Evolutionary conservation across 1,139 yeast species (phyloP).

Genomic region (Kodamaea arcana): DNA sequence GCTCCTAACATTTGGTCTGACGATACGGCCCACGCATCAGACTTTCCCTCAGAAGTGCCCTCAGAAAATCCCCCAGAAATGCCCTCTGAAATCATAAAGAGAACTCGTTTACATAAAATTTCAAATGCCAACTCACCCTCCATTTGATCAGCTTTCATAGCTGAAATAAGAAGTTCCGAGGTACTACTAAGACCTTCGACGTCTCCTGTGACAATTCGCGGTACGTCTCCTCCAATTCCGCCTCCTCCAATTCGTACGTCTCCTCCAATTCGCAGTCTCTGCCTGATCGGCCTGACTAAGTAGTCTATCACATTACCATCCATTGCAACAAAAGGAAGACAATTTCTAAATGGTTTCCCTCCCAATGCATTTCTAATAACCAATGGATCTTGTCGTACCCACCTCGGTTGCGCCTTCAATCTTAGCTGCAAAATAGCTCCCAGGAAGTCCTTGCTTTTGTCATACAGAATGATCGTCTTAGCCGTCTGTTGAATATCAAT

Average conservation of each 20-base stretch:
- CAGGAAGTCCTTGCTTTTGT: constrained; percentile 2
- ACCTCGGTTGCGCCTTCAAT: not conserved
- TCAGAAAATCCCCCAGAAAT: not conserved
- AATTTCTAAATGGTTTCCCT: constrained; percentile 4
- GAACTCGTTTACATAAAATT: constrained; percentile 13
- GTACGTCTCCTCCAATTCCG: too few relatives aligned
- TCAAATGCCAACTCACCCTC: constrained; percentile 15
- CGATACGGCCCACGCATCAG: too few relatives aligned
- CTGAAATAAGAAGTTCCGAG: constrained; percentile 8
- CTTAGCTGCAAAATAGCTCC: not conserved
- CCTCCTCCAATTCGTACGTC: too few relatives aligned
- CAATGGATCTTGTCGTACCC: constrained; percentile 4
- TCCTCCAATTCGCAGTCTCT: too few relatives aligned
- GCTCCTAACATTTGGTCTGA: too few relatives aligned
- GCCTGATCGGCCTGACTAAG: not conserved
- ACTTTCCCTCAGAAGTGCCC: not conserved
- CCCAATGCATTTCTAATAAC: constrained; percentile 4
- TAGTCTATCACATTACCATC: constrained; percentile 6
- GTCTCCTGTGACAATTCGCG: too few relatives aligned
- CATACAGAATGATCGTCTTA: constrained; percentile 8
- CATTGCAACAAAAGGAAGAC: constrained; percentile 11
- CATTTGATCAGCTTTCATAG: constrained; percentile 13
- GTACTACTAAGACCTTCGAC: not conserved
- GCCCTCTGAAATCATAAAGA: constrained; percentile 11
- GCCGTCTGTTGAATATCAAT: constrained; percentile 10